A percentile compares a stretch with the other conserved stretches of the same genome.
Conservation (phyloP, 2,329 filamentous ascomycete genomes). For the Microsporum audouinii region DNA sequence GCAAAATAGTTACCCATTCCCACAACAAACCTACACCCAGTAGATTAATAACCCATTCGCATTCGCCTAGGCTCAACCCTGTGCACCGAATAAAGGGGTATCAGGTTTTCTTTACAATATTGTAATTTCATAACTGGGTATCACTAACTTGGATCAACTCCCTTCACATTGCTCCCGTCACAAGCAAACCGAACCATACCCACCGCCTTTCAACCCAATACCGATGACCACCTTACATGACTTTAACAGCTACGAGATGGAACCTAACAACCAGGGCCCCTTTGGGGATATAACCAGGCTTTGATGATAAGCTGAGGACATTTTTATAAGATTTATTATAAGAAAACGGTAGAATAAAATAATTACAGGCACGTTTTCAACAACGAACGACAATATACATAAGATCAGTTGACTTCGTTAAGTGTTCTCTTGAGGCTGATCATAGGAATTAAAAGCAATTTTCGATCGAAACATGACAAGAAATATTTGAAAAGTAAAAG, state of each 20-base stretch:
- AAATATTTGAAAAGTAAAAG: not conserved
- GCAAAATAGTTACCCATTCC: conserved; percentile 58
- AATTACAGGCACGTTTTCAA: conserved; percentile 1
- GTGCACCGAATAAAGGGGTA: conserved; percentile 2
- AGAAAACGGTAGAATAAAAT: not conserved
- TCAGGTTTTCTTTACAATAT: not conserved
- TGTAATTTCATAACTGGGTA: not conserved
- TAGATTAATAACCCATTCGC: conserved; percentile 13
- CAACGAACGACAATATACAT: conserved; percentile 4
- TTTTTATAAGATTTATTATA: not conserved
- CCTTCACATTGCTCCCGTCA: not conserved
- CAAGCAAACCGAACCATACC: not conserved
- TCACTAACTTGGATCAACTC: not conserved
- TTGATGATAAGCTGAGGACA: not conserved
- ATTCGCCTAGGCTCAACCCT: conserved; percentile 10
- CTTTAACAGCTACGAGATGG: not conserved
- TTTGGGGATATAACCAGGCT: not conserved
- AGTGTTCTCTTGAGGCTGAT: not conserved
- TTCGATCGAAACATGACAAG: not conserved
- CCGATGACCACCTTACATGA: not conserved
- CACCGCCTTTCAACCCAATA: not conserved
- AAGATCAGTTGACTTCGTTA: conserved; percentile 1
- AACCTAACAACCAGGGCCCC: not conserved
- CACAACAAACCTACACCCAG: conserved; percentile 62
- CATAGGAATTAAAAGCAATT: not conserved